A percentile compares a stretch with the other conserved stretches of the same genome.
These are phyloP conservation scores for Rhododendron vialii DNA, from an alignment of 148 eudicot genomes.

Conservation along the genomic window DNA sequence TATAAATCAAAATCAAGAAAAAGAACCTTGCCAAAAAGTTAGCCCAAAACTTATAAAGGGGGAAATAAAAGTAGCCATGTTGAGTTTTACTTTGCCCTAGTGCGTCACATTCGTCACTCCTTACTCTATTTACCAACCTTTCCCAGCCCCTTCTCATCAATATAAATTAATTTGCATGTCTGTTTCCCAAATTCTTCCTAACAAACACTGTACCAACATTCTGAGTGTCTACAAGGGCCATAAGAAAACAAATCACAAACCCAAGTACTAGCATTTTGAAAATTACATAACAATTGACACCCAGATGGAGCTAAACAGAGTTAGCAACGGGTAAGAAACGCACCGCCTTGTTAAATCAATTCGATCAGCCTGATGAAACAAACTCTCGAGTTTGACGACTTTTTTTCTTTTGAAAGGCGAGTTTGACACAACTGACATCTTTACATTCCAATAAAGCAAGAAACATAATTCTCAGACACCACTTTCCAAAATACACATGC, in stretches of 20 bases:
- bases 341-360: neutral
- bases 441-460: constrained; percentile 5
- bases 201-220: neutral
- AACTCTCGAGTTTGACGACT: neutral
- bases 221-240: neutral
- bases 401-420: neutral
- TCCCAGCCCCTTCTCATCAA: too few species aligned
- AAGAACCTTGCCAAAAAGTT: too few species aligned
- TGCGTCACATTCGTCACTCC: too few species aligned
- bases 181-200: neutral
- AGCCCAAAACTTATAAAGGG: too few species aligned
- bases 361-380: neutral
- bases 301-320: neutral
- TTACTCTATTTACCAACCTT: too few species aligned
- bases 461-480: neutral
- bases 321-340: neutral
- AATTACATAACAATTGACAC: neutral
- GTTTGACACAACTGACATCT: neutral
- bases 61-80: too few species aligned
- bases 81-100: too few species aligned
- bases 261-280: neutral
- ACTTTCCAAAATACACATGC: neutral
- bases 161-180: too few species aligned
- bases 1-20: too few species aligned
- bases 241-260: neutral